Evolutionary conservation across 106 monocot genomes (phyloP), one percentile per base, ranked within the genome.

Genomic region (Dendrobium nobile): DNA sequence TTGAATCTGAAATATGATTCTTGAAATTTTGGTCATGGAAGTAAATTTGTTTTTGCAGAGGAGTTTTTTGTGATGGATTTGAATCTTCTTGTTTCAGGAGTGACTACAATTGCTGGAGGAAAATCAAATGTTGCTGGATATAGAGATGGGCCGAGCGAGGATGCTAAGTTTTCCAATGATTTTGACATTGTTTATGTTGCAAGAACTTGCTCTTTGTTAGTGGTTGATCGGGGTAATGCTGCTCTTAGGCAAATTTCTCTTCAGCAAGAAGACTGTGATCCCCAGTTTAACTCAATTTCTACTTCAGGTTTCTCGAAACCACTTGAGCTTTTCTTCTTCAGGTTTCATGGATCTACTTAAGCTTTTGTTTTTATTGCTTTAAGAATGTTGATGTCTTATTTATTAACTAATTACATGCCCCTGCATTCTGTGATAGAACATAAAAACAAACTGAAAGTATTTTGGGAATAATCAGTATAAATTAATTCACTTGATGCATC

Each of bases 111-210:
- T 87, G 99, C 99, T 45, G 99, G 99, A 61, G 59, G 59, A 73
- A 74, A 74, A 76, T 95, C 99, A 51, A 95, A 88, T 81, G 74
- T 90, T 48, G 91, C 93, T n/a, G 99, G 99, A 24, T 99, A 95
- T 77, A 91, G 91, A 77, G 99, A 99, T 85, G 99, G 99, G 59
- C 99, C 99, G 0, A 99, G 99, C 45, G 99, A 99, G 80, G 99
- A 99, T 87, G 99, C 99, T 4, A 95, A 93, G 80, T 99, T 99
- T 82, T 99, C 99, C 16, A 79, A 56, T 27, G 95, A 99, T 82
- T 99, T 99, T 79, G 99, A 99, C 84, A 81, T 95, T 61, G 82
- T 90, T 8, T 99, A 95, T 82, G 84, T 95, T 75, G 83, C 84
- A 40, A 91, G 88, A 77, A 95, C 87, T 2, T 99, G 99, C 75